Conservation (phyloP, 2,329 filamentous ascomycete genomes). For the Penicillium sp. region DNA sequence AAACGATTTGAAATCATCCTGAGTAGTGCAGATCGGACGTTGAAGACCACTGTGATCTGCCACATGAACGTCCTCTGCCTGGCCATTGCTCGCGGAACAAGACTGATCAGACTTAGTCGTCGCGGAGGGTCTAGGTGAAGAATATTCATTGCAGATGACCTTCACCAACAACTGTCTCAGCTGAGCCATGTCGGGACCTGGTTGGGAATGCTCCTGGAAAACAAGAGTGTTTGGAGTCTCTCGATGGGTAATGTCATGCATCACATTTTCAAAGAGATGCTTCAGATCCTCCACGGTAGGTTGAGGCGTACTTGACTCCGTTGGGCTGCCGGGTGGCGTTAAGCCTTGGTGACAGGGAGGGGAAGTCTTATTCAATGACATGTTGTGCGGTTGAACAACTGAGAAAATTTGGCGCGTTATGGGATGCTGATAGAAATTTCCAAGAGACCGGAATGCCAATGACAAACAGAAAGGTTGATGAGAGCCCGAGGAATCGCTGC, state of each 20-base stretch:
- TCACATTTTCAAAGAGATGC: constrained; percentile 20
- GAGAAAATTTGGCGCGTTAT: too few species aligned
- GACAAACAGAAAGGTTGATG: too few species aligned
- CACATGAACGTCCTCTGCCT: not conserved
- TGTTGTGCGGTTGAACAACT: not conserved
- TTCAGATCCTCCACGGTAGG: constrained; percentile 14
- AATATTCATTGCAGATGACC: not conserved
- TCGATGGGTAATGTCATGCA: constrained; percentile 12
- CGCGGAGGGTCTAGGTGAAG: not conserved
- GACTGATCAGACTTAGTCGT: constrained; percentile 4
- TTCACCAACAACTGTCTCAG: constrained; percentile 11
- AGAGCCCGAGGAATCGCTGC: too few species aligned
- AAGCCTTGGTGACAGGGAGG: not conserved
- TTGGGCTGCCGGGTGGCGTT: not conserved
- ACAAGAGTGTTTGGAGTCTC: constrained; percentile 23
- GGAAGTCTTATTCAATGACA: not conserved
- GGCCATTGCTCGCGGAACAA: not conserved
- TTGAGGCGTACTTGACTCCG: not conserved
- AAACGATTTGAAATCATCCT: constrained; percentile 8
- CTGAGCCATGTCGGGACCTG: constrained; percentile 13
- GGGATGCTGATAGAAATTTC: too few species aligned
- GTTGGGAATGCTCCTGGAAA: constrained; percentile 17
- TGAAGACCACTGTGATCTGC: constrained; percentile 1
- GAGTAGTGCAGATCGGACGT: constrained; percentile 1
- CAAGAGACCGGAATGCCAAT: too few species aligned